Conservation (phyloP, 2,329 filamentous ascomycete genomes). For the Talaromyces sp. region DNA sequence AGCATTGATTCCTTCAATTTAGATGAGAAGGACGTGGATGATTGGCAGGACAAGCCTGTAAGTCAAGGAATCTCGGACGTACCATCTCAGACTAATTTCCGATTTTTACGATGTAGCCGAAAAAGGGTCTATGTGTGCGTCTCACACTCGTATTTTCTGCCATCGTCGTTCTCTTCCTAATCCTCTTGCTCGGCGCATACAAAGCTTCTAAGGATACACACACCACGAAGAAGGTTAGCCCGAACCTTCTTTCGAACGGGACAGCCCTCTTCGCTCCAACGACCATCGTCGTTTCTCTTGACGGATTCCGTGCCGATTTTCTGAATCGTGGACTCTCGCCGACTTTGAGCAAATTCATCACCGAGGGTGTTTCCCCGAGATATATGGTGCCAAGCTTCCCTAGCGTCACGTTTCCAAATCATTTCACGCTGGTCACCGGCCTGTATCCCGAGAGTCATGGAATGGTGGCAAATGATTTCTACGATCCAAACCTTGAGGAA, state of each 20-base stretch:
- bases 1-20: slow-evolving; percentile 59
- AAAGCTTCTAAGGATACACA: slow-evolving; percentile 46
- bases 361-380: slow-evolving; percentile 78
- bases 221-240: slow-evolving; percentile 10
- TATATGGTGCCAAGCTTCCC: slow-evolving; percentile 96
- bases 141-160: slow-evolving; percentile 42
- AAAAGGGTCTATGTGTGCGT: slow-evolving; percentile 24
- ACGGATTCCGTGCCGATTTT: slow-evolving; percentile 95
- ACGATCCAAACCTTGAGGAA: slow-evolving; percentile 71
- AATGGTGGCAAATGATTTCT: slow-evolving; percentile 90
- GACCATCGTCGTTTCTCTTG: slow-evolving; percentile 87
- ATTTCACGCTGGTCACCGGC: slow-evolving; percentile 89
- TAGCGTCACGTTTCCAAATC: slow-evolving; percentile 93
- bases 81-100: background rate
- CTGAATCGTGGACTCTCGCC: slow-evolving; percentile 80
- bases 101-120: slow-evolving; percentile 19
- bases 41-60: slow-evolving; percentile 28
- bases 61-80: background rate
- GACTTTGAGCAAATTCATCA: slow-evolving; percentile 71
- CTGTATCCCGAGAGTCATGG: slow-evolving; percentile 91
- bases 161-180: slow-evolving; percentile 53
- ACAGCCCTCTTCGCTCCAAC: slow-evolving; percentile 86
- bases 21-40: slow-evolving; percentile 39
- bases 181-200: slow-evolving; percentile 56
- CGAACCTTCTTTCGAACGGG: slow-evolving; percentile 63